A percentile compares a stretch with the other conserved stretches of the same genome.
Conservation (phyloP, 139 green algal genomes). For the Coelastrella sp. region DNA sequence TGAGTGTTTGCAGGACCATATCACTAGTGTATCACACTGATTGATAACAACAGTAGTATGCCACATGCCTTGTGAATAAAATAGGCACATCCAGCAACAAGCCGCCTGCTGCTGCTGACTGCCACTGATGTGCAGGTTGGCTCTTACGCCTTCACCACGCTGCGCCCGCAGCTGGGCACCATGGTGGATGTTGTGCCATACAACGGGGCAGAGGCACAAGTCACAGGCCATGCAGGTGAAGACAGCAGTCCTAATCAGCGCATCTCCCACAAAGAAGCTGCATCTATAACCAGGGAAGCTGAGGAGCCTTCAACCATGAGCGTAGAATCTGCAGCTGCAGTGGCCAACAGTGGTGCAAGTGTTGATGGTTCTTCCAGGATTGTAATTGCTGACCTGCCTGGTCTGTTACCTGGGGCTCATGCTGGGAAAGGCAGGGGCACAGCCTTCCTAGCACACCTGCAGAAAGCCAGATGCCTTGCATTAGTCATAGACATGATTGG, state of each 20-base stretch:
- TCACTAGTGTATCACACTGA: too few species aligned
- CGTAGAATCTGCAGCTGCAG: not conserved
- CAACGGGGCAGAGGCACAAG: not conserved
- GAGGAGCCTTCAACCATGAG: not conserved
- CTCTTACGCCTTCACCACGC: slow-evolving; percentile 85
- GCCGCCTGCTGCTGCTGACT: not conserved
- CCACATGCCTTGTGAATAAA: too few species aligned
- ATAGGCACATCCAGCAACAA: too few species aligned
- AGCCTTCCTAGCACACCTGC: slow-evolving; percentile 79
- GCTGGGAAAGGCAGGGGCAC: slow-evolving; percentile 71
- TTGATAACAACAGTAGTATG: too few species aligned
- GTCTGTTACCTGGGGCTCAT: slow-evolving; percentile 50
- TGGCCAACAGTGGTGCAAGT: not conserved
- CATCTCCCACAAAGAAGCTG: not conserved
- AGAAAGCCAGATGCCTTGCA: slow-evolving; percentile 65
- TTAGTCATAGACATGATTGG: slow-evolving; percentile 74
- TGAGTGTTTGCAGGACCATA: too few species aligned
- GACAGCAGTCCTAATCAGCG: not conserved
- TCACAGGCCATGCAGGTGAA: not conserved
- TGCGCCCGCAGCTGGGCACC: slow-evolving; percentile 82
- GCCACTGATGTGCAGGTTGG: slow-evolving; percentile 61
- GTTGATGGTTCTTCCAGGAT: slow-evolving; percentile 13
- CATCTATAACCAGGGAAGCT: not conserved
- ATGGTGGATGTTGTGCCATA: not conserved
- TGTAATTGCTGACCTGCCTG: slow-evolving; percentile 45